Percentiles rank a stretch among this genome's conserved stretches.
Conservation (phyloP, 805 yeast species). For the Debaryomyces maramus region DNA sequence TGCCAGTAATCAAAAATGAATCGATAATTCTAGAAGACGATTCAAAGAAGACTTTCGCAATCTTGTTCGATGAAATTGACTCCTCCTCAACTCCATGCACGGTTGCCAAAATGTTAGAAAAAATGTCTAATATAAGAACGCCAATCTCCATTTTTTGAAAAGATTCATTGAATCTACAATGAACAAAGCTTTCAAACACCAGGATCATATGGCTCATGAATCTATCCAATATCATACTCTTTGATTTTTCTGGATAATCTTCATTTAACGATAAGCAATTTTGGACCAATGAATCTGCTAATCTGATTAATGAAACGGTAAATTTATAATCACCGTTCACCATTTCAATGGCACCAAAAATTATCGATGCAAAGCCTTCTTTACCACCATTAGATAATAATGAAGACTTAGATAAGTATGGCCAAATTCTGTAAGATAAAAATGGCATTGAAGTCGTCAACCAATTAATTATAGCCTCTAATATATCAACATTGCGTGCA, state of each 20-base stretch:
- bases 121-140: constrained; percentile 50
- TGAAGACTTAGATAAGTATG: constrained; percentile 66
- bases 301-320: constrained; percentile 57
- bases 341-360: constrained; percentile 73
- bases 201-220: constrained; percentile 58
- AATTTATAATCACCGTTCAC: constrained; percentile 66
- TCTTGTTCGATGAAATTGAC: constrained; percentile 23
- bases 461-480: constrained; percentile 49
- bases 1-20: constrained; percentile 54
- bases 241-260: constrained; percentile 21
- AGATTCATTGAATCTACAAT: constrained; percentile 62
- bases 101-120: constrained; percentile 52
- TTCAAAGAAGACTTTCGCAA: constrained; percentile 49
- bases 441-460: constrained; percentile 48
- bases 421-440: constrained; percentile 74
- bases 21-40: constrained; percentile 53
- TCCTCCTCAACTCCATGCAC: constrained; percentile 57
- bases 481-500: constrained; percentile 47
- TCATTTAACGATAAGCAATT: constrained; percentile 47
- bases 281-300: constrained; percentile 53
- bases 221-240: constrained; percentile 55
- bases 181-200: constrained; percentile 70
- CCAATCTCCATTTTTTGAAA: constrained; percentile 66
- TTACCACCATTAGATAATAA: constrained; percentile 58
- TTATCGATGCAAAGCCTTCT: constrained; percentile 61